A percentile compares a stretch with the other conserved stretches of the same genome.
Evolutionary conservation across 495 filamentous ascomycete genomes (phyloP).

Genomic region (Sphaerosporella brunnea): DNA sequence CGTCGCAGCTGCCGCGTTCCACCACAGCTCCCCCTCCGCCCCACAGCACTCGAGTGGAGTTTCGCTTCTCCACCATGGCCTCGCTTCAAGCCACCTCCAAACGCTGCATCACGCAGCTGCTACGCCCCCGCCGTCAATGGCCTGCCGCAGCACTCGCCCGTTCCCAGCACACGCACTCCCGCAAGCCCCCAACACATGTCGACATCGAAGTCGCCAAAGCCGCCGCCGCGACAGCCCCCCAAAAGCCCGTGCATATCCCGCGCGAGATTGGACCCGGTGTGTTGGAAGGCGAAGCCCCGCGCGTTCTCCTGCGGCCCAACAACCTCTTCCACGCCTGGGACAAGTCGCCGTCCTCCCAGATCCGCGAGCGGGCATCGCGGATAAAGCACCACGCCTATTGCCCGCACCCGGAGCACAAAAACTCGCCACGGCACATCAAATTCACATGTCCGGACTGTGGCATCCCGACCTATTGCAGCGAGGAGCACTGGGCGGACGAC

Average conservation of each 20-base stretch:
- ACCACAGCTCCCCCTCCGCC: too few relatives aligned
- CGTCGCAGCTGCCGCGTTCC: too few relatives aligned
- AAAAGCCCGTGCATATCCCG: too few relatives aligned
- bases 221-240: too few relatives aligned
- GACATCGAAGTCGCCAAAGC: too few relatives aligned
- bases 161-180: too few relatives aligned
- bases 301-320: conserved; percentile 47
- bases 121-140: neutral
- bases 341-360: conserved; percentile 65
- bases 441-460: conserved; percentile 97
- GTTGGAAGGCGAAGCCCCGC: conserved; percentile 2
- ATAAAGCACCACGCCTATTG: conserved; percentile 85
- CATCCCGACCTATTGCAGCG: conserved; percentile 77
- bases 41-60: too few relatives aligned
- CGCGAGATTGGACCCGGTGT: neutral
- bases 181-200: too few relatives aligned
- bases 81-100: conserved; percentile 2
- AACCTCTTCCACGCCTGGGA: conserved; percentile 90
- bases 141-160: neutral
- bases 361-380: conserved; percentile 66
- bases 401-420: conserved; percentile 70
- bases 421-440: conserved; percentile 58
- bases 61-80: too few relatives aligned
- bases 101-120: too few relatives aligned
- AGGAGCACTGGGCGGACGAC: conserved; percentile 87